Evolutionary conservation across 805 yeast genomes (phyloP), one percentile per base, ranked within the genome.

Genomic region (Ogataea parapolymorpha): DNA sequence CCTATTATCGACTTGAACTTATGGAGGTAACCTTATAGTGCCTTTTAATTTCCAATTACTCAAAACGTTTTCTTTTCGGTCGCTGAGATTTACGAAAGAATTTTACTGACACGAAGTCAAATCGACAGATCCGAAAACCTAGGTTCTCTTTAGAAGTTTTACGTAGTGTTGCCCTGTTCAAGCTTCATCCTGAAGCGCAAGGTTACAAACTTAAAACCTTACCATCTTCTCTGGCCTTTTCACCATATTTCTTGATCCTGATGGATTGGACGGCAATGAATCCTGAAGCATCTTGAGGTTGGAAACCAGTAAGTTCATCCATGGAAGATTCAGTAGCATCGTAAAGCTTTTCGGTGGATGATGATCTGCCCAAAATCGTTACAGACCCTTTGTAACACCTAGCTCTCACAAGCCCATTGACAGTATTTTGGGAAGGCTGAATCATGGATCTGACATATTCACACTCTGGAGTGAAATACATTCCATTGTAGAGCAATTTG

Each of bases 281-380:
- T 42, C 99, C 99, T 47, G 95, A 73, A 45, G 99, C 88, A 67
- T 91, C 98, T 66, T 85, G 89, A 50, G 99, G 99, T 59, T 86
- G 83, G 77, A 93, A 93, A 45, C 96, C 99, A 44, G 97, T 89
- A 61, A 93, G 81, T 72, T 93, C 99, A 70, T 93, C 99, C 99
- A 93, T 93, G 10, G 98, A 91, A 12, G 97, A 90, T 69, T 91
- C 97, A 41, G 96, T 88, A 51, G 96, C 96, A 66, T 93, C 97
- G 69, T 93, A 93, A 55, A 93, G 79, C 72, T 89, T 91, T 74
- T 93, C 99, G 47, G 98, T 89, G 51, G 83, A 83, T 18, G 96
- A 88, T 48, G 82, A 89, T 78, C 99, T 88, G 65, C 99, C 99
- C 62, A 90, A 77, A 53, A 91, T 79, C 43, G 73, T 70, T 54